Evolutionary conservation across 2,329 filamentous ascomycete genomes (phyloP), one percentile per base, ranked within the genome.

Genomic region (Sarocladium strictum): DNA sequence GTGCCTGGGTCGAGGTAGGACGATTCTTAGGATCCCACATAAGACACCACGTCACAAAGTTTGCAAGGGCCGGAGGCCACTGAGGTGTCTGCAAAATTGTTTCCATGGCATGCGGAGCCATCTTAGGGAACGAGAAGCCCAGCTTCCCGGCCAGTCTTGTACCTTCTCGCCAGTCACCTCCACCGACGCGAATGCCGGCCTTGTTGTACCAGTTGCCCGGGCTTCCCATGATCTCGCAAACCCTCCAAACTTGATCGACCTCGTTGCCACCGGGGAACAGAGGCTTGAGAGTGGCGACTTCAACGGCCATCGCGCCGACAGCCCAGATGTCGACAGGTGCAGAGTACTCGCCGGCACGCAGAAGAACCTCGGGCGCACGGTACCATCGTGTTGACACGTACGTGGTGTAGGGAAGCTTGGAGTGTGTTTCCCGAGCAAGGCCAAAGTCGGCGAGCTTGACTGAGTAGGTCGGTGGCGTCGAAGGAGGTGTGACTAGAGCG

Each of bases 361-460:
- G 75, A 5, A 99, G 80, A 2, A 99, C 94, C 67, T 99, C 94
- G 0, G 94, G 94, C 2, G 94, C 94, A 60, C 94, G 87, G 72
- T 99, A 99, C 94, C 94, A 99, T 71, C 94, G 79, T 3, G 94
- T 99, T 1, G 94, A 99, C 41, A 99, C 94, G 63, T 99, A 99
- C 2, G 94, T 99, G 0, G 94, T 99, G 73, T 97, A 99, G 0
- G 94, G 92, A 37, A 95, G 79, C 69, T 94, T 96, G 1, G 94
- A 97, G 68, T 97, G 91, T 0, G 92, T 99, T 73, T 99, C 94
- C 64, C 94, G 83, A n/a, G 94, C 94, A 15, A 99, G 82, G 60
- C 94, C 94, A 72, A 99, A 99, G 69, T 99, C 94, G 64, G 94
- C 94, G 64, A 99, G 96, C 76, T 99, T 99, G 63, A 99, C 94